A percentile compares a stretch with the other conserved stretches of the same genome.
Evolutionary conservation across 768 basidiomycete species (phyloP).

Genomic region (Mycena crocata): DNA sequence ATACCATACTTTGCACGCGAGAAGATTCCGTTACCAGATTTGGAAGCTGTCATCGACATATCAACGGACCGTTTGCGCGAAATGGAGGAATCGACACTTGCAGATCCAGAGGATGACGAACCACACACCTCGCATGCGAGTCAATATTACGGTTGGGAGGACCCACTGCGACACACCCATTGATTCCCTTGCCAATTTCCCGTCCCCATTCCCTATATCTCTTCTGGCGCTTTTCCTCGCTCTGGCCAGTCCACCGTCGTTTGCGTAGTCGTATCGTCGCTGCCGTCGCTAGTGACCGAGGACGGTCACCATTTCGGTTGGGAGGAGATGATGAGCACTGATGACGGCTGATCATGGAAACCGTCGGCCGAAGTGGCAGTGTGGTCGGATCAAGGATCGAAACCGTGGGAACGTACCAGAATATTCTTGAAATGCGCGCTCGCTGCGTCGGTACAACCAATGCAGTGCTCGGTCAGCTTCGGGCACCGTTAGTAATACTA

Average conservation of each 20-base stretch:
- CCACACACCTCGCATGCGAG: background rate
- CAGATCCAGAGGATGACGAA: background rate
- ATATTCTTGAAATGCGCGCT: too few species aligned
- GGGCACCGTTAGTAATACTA: too few species aligned
- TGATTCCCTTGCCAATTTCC: background rate
- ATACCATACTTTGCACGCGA: slow-evolving; percentile 39
- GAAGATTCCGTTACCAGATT: slow-evolving; percentile 13
- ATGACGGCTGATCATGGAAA: too few species aligned
- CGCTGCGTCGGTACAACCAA: too few species aligned
- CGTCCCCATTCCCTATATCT: too few species aligned
- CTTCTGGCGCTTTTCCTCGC: background rate
- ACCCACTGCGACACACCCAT: too few species aligned
- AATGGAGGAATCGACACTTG: background rate
- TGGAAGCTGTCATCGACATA: slow-evolving; percentile 32
- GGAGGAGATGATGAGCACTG: too few species aligned
- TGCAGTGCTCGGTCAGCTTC: too few species aligned
- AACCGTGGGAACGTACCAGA: too few species aligned
- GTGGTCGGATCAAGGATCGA: too few species aligned
- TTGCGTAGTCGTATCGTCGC: too few species aligned
- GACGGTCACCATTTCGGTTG: slow-evolving; percentile 7
- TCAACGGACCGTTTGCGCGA: slow-evolving; percentile 14
- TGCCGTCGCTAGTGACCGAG: slow-evolving; percentile 4
- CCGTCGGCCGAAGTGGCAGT: too few species aligned
- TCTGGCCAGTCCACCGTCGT: background rate
- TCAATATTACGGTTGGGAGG: slow-evolving; percentile 5